Evolutionary conservation across 495 filamentous ascomycete genomes (phyloP), one percentile per base, ranked within the genome.

Genomic region (Cetradonia linearis): DNA sequence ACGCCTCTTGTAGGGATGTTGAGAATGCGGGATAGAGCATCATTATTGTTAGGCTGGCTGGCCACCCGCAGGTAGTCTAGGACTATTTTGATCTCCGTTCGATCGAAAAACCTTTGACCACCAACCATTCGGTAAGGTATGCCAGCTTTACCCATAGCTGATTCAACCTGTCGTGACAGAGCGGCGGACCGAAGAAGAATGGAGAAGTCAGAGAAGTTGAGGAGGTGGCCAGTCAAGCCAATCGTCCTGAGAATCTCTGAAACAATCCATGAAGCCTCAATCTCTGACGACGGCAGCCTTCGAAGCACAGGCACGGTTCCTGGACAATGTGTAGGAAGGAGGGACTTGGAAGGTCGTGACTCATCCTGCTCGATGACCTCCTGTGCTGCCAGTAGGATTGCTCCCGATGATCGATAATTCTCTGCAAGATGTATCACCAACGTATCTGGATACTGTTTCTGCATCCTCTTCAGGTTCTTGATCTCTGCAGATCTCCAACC

Each of bases 401-500:
- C 85, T 25, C 83, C 89, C 11, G 90, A 95, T 18, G 93, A 97
- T 37, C 94, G 82, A 69, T 99, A 99, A 63, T 97, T 99, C 59
- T 96, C 85, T 67, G 96, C 89, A n/a, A 99, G 76, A 20, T 89
- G 83, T 23, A 96, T 84, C 23, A 91, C 81, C 0, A 87, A 78
- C 1, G 89, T 92, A 47, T 88, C 83, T 0, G 81, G 81, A 67
- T 90, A 96, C 46, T 85, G 81, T 42, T 73, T 73, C 60, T 87
- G 80, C 82, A 99, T 86, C 2, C 85, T 79, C 62, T 81, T 79
- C 40, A 97, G 76, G 69, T 99, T 99, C 69, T 86, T 82, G 63
- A 94, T 91, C 71, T 99, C 93, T 25, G 94, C 94, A 5, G 89
- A 92, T n/a, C 94, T 85, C 76, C 95, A 99, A 6, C 92, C 88